Evolutionary conservation across 2,329 filamentous ascomycete species (phyloP).

Genomic region (Aspergillus udagawae): DNA sequence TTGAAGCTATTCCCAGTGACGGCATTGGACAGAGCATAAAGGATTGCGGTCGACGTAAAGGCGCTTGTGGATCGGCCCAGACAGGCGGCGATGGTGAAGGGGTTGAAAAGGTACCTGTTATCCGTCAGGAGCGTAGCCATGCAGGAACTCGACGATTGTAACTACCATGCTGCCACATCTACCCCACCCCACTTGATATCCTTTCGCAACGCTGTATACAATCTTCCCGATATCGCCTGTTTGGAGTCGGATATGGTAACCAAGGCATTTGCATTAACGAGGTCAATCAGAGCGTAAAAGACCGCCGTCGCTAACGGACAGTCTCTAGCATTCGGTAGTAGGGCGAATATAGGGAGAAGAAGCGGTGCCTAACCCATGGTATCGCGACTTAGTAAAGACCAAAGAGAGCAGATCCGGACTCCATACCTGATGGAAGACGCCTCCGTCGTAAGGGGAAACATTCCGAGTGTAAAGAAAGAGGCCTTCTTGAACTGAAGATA

Average conservation of each 20-base stretch:
- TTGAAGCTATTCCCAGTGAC: conserved; percentile 68
- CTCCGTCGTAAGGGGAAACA: conserved; percentile 94
- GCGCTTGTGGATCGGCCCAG: conserved; percentile 83
- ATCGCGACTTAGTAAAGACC: background rate
- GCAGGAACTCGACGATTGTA: background rate
- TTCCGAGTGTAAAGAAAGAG: conserved; percentile 94
- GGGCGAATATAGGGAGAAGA: conserved; percentile 83
- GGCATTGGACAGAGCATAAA: conserved; percentile 78
- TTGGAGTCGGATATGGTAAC: conserved; percentile 75
- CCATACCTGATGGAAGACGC: conserved; percentile 65
- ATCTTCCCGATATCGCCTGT: conserved; percentile 67
- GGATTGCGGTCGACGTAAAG: conserved; percentile 83
- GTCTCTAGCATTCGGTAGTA: conserved; percentile 67
- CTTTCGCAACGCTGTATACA: conserved; percentile 75
- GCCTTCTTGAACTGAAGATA: conserved; percentile 77
- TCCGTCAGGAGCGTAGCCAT: conserved; percentile 1
- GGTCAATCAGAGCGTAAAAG: conserved; percentile 75
- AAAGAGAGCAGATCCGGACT: background rate
- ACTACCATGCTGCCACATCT: conserved; percentile 74
- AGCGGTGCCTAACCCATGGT: conserved; percentile 64
- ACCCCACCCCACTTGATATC: conserved; percentile 69
- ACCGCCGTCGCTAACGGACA: conserved; percentile 72
- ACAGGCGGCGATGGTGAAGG: conserved; percentile 87
- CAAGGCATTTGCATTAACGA: conserved; percentile 77
- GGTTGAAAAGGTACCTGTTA: conserved; percentile 85